These are phyloP conservation scores for Yamadazyma dendronema DNA, from an alignment of 1,139 yeast genomes.

Conservation along the genomic window DNA sequence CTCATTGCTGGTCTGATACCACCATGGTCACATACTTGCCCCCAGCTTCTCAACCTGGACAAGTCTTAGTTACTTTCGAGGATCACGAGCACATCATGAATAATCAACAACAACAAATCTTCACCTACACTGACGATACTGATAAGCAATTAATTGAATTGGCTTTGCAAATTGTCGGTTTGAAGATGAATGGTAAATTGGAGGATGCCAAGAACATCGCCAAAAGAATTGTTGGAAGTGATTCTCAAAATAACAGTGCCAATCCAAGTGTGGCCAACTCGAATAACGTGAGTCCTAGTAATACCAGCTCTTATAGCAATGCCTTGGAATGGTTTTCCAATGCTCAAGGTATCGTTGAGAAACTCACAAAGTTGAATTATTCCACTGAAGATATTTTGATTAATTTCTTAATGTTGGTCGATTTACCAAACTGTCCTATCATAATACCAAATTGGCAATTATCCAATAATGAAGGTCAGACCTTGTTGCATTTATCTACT, in stretches of 20 bases:
- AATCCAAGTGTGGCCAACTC: conserved; percentile 11
- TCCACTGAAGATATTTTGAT: conserved; percentile 60
- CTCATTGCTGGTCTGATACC: conserved; percentile 94
- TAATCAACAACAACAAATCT: conserved; percentile 53
- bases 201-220: conserved; percentile 94
- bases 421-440: conserved; percentile 60
- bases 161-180: conserved; percentile 90
- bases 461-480: conserved; percentile 79
- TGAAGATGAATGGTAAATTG: conserved; percentile 89
- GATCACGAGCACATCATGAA: conserved; percentile 39
- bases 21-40: conserved; percentile 93
- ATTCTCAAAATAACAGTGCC: conserved; percentile 15
- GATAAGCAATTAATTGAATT: conserved; percentile 89
- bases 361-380: conserved; percentile 45
- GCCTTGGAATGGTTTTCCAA: conserved; percentile 48
- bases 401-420: conserved; percentile 62
- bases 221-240: conserved; percentile 74
- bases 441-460: conserved; percentile 76
- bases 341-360: conserved; percentile 48
- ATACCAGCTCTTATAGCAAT: conserved; percentile 9
- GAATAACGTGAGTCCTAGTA: conserved; percentile 5
- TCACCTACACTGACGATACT: conserved; percentile 89
- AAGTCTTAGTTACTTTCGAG: conserved; percentile 81
- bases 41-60: conserved; percentile 86
- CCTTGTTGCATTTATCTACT: conserved; percentile 81